Percentiles rank a stretch among this genome's conserved stretches.
These are phyloP conservation scores for Trichoderma sp. DNA, from an alignment of 2,329 filamentous ascomycete genomes.

Conservation along the genomic window DNA sequence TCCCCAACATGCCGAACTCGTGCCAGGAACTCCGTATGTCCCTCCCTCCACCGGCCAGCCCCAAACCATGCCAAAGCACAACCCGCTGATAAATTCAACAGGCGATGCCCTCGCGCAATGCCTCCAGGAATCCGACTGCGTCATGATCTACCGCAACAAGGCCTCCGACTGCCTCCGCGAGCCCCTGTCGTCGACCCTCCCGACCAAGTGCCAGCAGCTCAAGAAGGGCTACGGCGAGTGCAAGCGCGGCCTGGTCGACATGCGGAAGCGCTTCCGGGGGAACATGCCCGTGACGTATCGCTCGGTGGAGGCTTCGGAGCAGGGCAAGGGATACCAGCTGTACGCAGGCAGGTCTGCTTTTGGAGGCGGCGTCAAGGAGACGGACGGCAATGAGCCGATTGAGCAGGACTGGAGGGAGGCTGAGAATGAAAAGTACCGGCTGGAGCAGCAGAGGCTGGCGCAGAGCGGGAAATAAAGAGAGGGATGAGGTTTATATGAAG, in stretches of 20 bases:
- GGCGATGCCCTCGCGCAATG: conserved; percentile 91
- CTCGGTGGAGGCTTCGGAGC: conserved; percentile 55
- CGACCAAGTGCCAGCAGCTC: conserved; percentile 86
- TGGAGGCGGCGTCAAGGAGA: conserved; percentile 61
- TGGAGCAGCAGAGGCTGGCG: conserved; percentile 36
- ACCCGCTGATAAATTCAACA: conserved; percentile 40
- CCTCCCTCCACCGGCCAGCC: not conserved
- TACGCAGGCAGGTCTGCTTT: conserved; percentile 79
- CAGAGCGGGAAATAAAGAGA: conserved; percentile 2
- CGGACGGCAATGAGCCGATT: conserved; percentile 66
- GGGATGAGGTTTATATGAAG: not conserved
- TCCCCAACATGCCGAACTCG: conserved; percentile 78
- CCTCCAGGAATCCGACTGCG: conserved; percentile 94
- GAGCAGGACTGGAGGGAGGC: conserved; percentile 63
- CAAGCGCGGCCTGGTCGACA: conserved; percentile 95
- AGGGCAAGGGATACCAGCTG: conserved; percentile 62
- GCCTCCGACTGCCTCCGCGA: conserved; percentile 85
- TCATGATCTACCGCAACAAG: conserved; percentile 85
- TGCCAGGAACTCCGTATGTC: conserved; percentile 93
- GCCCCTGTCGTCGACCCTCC: conserved; percentile 79
- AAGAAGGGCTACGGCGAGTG: conserved; percentile 93
- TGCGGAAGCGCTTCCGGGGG: conserved; percentile 96
- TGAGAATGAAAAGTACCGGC: conserved; percentile 61
- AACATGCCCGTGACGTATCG: conserved; percentile 79
- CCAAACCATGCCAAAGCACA: not conserved